A percentile compares a stretch with the other conserved stretches of the same genome.
Conservation (phyloP, 1,139 yeast genomes). For the Saccharomyces pastorianus region DNA sequence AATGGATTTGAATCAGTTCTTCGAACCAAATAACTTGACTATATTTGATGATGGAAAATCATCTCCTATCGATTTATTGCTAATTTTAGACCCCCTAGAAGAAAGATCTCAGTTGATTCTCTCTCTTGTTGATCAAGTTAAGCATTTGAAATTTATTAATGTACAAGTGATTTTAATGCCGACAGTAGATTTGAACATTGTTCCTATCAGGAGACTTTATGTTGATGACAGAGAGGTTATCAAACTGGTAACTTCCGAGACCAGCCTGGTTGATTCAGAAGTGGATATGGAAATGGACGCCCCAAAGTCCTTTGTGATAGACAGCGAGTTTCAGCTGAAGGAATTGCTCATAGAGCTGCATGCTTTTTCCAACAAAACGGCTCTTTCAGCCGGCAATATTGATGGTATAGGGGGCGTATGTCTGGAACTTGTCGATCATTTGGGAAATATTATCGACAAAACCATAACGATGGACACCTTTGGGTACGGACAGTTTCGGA, state of each 20-base stretch:
- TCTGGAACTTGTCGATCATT: conserved; percentile 17
- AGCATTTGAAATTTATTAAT: conserved; percentile 39
- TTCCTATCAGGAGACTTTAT: conserved; percentile 55
- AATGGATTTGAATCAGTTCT: conserved; percentile 37
- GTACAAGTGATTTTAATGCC: conserved; percentile 59
- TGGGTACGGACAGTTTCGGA: conserved; percentile 28
- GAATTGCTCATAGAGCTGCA: conserved; percentile 63
- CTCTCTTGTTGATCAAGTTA: conserved; percentile 41
- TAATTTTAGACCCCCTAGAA: conserved; percentile 64
- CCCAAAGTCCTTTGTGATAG: conserved; percentile 38
- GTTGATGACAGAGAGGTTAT: conserved; percentile 5
- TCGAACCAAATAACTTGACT: conserved; percentile 28
- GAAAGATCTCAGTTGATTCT: conserved; percentile 59
- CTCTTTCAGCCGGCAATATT: conserved; percentile 18
- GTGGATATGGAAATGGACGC: conserved; percentile 43
- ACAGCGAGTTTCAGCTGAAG: conserved; percentile 31
- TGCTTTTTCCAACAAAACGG: conserved; percentile 33
- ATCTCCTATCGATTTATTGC: conserved; percentile 42
- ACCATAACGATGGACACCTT: conserved; percentile 27
- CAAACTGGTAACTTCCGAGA: background rate
- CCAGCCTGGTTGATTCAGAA: background rate
- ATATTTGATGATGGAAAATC: conserved; percentile 23
- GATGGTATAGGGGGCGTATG: conserved; percentile 24
- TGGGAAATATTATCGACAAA: conserved; percentile 11
- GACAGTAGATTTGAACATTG: conserved; percentile 32